Percentiles rank a stretch among this genome's conserved stretches.
Evolutionary conservation across 352 stramenopile genomes (phyloP).

Genomic region (Pythium biforme): DNA sequence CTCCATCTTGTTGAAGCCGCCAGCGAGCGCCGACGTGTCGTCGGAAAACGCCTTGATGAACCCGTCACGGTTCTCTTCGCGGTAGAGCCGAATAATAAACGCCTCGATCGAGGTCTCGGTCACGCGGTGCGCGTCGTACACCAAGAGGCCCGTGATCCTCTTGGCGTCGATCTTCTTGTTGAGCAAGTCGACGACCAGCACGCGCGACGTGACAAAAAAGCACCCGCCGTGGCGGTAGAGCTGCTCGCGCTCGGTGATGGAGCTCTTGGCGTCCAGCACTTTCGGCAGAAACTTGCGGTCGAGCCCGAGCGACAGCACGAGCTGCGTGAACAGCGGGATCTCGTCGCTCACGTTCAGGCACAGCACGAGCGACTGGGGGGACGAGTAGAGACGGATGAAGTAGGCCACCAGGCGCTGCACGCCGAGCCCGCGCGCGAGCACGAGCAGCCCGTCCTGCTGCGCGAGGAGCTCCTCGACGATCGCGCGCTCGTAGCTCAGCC

Average conservation of each 20-base stretch:
- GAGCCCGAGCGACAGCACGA: slow-evolving; percentile 89
- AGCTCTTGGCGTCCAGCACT: slow-evolving; percentile 80
- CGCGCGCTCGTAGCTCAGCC: slow-evolving; percentile 72
- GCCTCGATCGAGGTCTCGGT: slow-evolving; percentile 94
- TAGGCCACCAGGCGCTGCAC: slow-evolving; percentile 82
- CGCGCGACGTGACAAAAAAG: slow-evolving; percentile 94
- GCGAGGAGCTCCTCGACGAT: slow-evolving; percentile 67
- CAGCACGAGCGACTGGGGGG: slow-evolving; percentile 80
- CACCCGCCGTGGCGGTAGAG: slow-evolving; percentile 93
- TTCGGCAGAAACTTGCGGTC: slow-evolving; percentile 84
- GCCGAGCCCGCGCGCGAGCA: slow-evolving; percentile 92
- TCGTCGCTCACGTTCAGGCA: slow-evolving; percentile 92
- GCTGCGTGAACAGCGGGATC: slow-evolving; percentile 64
- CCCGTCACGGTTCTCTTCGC: slow-evolving; percentile 81
- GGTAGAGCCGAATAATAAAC: slow-evolving; percentile 96
- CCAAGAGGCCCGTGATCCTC: slow-evolving; percentile 91
- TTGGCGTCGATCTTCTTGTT: slow-evolving; percentile 70
- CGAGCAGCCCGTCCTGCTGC: slow-evolving; percentile 88
- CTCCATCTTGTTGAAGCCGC: slow-evolving; percentile 94
- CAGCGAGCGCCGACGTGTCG: slow-evolving; percentile 86
- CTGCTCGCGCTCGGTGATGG: slow-evolving; percentile 61
- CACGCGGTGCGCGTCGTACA: slow-evolving; percentile 93
- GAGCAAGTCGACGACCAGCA: slow-evolving; percentile 97
- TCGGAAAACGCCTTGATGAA: slow-evolving; percentile 98
- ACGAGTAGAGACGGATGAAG: slow-evolving; percentile 92